A percentile compares a stretch with the other conserved stretches of the same genome.
These are phyloP conservation scores for Hypomyces rosellus DNA, from an alignment of 2,329 filamentous ascomycete species.

Conservation along the genomic window DNA sequence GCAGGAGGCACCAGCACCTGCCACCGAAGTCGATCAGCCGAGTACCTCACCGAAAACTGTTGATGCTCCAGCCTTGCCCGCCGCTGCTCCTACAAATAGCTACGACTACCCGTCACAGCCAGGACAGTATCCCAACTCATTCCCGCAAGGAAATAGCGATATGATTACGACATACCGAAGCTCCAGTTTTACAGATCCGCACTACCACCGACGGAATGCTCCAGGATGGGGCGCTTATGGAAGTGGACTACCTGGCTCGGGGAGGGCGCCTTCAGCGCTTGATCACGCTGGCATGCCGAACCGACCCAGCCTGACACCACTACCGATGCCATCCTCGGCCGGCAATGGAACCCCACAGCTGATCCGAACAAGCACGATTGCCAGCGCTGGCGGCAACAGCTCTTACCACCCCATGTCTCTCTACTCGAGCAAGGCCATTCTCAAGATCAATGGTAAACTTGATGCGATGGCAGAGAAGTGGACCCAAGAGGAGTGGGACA, in stretches of 20 bases:
- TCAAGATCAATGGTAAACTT: slow-evolving; percentile 82
- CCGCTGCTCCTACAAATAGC: slow-evolving; percentile 36
- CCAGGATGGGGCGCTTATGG: slow-evolving; percentile 39
- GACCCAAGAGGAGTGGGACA: slow-evolving; percentile 73
- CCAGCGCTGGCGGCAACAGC: slow-evolving; percentile 29
- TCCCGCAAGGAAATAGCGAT: slow-evolving; percentile 38
- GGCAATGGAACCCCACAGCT: slow-evolving; percentile 38
- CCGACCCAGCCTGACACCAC: slow-evolving; percentile 40
- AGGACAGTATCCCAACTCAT: slow-evolving; percentile 32
- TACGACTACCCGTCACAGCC: slow-evolving; percentile 42
- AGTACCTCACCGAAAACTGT: slow-evolving; percentile 37
- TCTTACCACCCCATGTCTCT: slow-evolving; percentile 73
- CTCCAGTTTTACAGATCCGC: slow-evolving; percentile 44
- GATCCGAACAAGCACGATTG: slow-evolving; percentile 50
- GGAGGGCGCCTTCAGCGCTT: slow-evolving; percentile 34
- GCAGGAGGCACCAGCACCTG: slow-evolving; percentile 32
- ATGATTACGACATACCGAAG: slow-evolving; percentile 53
- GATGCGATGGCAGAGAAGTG: slow-evolving; percentile 78
- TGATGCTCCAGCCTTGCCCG: slow-evolving; percentile 27
- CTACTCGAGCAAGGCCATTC: slow-evolving; percentile 74
- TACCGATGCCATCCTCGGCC: slow-evolving; percentile 41
- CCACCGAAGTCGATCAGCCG: slow-evolving; percentile 31
- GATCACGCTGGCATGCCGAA: slow-evolving; percentile 35
- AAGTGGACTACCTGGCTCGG: slow-evolving; percentile 33
- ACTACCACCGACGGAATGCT: slow-evolving; percentile 35